These are phyloP conservation scores for Aurantiochytrium sp. DNA, from an alignment of 108 stramenopile species.

Conservation along the genomic window DNA sequence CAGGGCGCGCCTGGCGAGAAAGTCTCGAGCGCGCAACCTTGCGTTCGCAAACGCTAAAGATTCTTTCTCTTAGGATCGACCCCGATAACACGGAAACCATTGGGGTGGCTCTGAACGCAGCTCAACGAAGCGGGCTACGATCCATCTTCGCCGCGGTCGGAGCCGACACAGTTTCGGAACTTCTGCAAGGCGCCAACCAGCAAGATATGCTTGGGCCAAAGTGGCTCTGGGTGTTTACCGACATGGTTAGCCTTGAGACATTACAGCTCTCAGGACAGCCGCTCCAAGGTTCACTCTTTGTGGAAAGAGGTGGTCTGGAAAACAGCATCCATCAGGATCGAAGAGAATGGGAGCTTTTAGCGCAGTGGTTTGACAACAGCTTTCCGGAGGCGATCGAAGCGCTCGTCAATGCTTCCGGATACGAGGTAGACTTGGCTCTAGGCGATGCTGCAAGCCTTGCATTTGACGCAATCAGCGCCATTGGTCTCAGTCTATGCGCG, in stretches of 20 bases:
- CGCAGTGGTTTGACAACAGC: background rate
- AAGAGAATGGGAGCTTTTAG: background rate
- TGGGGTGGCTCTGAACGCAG: background rate
- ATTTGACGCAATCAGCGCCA: background rate
- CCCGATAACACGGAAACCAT: background rate
- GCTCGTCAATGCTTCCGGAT: background rate
- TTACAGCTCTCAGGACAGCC: background rate
- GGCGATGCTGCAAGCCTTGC: background rate
- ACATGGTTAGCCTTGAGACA: background rate
- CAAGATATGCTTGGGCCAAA: background rate
- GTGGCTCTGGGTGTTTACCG: background rate
- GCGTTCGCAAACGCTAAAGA: background rate
- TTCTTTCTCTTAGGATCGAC: background rate
- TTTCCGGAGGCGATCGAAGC: background rate
- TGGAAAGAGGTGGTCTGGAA: background rate
- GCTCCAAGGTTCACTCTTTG: background rate
- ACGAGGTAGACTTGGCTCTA: background rate
- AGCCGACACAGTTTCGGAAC: background rate
- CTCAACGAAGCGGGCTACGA: background rate
- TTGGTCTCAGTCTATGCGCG: background rate
- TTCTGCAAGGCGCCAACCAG: background rate
- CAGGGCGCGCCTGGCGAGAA: background rate
- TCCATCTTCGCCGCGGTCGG: background rate
- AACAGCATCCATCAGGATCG: background rate
- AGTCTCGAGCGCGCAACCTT: background rate